These are phyloP conservation scores for Aspergillus felis DNA, from an alignment of 2,329 filamentous ascomycete species.

Conservation along the genomic window DNA sequence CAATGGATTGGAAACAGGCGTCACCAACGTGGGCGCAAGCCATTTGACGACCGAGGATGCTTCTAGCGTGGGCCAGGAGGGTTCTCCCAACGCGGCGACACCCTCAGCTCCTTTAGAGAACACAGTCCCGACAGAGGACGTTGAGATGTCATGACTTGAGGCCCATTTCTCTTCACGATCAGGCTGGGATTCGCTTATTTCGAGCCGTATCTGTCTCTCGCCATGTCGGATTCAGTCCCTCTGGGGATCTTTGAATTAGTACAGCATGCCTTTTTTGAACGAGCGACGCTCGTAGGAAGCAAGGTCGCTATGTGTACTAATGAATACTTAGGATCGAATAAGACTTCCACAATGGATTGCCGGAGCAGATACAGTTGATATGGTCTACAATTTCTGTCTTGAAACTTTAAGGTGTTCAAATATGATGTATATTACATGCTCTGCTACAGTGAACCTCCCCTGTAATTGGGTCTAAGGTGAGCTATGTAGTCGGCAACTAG, in stretches of 20 bases:
- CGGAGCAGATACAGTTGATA: no score
- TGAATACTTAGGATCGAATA: not conserved
- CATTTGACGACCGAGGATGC: conserved; percentile 20
- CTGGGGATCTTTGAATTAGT: no score
- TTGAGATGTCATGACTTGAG: conserved; percentile 26
- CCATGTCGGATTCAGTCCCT: not conserved
- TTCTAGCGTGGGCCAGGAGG: conserved; percentile 19
- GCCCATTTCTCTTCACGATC: not conserved
- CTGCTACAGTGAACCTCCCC: not conserved
- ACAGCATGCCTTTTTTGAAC: not conserved
- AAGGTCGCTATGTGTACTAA: not conserved
- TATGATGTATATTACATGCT: not conserved
- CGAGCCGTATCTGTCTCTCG: not conserved
- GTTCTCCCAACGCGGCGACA: conserved; percentile 18
- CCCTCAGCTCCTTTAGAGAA: conserved; percentile 13
- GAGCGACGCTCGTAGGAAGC: not conserved
- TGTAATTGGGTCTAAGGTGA: not conserved
- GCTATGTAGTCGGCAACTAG: not conserved
- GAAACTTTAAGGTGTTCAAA: not conserved
- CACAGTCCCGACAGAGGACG: conserved; percentile 22
- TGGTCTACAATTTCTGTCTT: not conserved
- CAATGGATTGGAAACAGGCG: conserved; percentile 17
- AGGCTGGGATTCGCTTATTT: not conserved
- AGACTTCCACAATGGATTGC: no score
- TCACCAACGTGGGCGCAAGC: conserved; percentile 10